These are phyloP conservation scores for Cardamine occulta DNA, from an alignment of 345 rosid species.

Conservation along the genomic window DNA sequence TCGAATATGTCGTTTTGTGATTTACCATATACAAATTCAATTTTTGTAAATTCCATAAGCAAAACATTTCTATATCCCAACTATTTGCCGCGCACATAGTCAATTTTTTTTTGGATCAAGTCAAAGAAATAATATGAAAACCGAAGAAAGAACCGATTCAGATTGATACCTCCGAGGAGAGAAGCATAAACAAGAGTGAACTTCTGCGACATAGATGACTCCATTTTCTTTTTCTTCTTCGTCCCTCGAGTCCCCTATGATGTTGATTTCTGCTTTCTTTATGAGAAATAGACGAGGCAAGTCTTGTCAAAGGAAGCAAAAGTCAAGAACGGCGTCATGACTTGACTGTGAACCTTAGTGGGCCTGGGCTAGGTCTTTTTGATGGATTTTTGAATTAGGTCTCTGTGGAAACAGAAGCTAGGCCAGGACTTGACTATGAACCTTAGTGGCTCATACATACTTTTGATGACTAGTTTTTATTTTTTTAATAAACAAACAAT, in stretches of 20 bases:
- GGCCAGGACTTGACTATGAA: too few species aligned
- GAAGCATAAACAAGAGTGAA: slow-evolving; percentile 45
- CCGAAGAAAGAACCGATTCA: neutral
- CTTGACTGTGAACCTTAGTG: neutral
- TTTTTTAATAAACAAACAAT: too few species aligned
- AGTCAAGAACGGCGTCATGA: slow-evolving; percentile 13
- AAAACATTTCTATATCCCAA: neutral
- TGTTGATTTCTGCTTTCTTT: slow-evolving; percentile 34
- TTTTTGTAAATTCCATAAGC: neutral
- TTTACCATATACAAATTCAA: too few species aligned
- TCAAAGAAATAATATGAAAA: neutral
- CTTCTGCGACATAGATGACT: slow-evolving; percentile 43
- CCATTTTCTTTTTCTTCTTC: slow-evolving; percentile 50
- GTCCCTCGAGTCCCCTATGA: slow-evolving; percentile 1
- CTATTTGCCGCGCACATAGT: too few species aligned
- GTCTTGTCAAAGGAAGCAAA: neutral
- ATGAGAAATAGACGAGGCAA: neutral
- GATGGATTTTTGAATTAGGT: too few species aligned
- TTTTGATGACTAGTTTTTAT: too few species aligned
- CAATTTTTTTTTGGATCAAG: neutral
- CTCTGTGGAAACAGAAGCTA: too few species aligned
- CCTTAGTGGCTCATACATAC: too few species aligned
- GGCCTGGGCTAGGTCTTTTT: too few species aligned
- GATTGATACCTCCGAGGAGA: slow-evolving; percentile 63
- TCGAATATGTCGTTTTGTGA: neutral